phyloP scores from a whole-genome alignment of 768 basidiomycete genomes.

The Fomitopsis pulvina region DNA sequence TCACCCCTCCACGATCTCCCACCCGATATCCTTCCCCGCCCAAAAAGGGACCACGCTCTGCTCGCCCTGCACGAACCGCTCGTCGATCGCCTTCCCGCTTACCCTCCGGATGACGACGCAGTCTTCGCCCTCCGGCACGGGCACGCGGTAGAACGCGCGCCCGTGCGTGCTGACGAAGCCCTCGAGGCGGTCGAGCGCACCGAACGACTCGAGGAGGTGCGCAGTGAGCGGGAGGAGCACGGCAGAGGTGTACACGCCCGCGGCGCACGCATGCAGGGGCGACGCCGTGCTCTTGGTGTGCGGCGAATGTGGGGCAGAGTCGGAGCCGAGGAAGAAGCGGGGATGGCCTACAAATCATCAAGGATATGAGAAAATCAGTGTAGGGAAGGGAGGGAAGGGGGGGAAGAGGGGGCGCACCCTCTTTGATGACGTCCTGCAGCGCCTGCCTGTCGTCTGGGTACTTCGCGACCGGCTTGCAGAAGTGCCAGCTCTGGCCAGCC shows the following conservation, averaged over 20 bases:
- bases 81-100: conserved; percentile 34
- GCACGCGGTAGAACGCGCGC: conserved; percentile 65
- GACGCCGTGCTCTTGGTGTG: conserved; percentile 62
- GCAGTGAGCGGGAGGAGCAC: conserved; percentile 88
- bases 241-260: conserved; percentile 93
- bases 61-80: conserved; percentile 39
- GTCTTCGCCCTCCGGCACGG: conserved; percentile 22
- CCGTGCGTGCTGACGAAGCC: conserved; percentile 78
- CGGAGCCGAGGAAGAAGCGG: conserved; percentile 95
- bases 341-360: conserved; percentile 59
- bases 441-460: conserved; percentile 88
- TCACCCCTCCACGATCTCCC: conserved; percentile 37
- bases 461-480: conserved; percentile 98
- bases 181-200: conserved; percentile 74
- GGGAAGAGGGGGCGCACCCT: conserved; percentile 49
- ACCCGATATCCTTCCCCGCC: conserved; percentile 74
- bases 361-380: background rate
- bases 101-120: conserved; percentile 40
- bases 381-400: background rate
- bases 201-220: conserved; percentile 81
- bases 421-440: conserved; percentile 64
- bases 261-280: conserved; percentile 75
- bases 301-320: conserved; percentile 89
- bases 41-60: conserved; percentile 77
- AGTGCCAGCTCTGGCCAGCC: conserved; percentile 93